Evolutionary conservation across 192 early-diverging fungal species (phyloP), one percentile per base, ranked within the genome.

Genomic region (Blastocladiella britannica): DNA sequence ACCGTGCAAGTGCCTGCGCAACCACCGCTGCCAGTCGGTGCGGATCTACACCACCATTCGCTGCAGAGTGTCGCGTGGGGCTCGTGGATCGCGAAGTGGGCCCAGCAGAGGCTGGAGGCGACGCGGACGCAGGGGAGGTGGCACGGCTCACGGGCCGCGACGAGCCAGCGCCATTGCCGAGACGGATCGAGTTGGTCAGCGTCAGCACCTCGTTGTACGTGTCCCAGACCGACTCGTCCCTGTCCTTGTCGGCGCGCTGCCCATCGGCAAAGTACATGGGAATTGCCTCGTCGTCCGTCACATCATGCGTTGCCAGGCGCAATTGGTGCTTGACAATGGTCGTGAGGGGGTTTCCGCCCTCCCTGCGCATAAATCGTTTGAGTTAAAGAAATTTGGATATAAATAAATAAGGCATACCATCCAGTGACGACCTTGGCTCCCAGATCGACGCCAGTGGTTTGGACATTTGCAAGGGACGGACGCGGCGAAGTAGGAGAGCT

Each of bases 371-470:
- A n/a, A n/a, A n/a, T n/a, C n/a, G n/a, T n/a, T n/a, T n/a, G n/a
- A n/a, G n/a, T n/a, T n/a, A n/a, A n/a, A n/a, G n/a, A n/a, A n/a
- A n/a, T n/a, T n/a, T n/a, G n/a, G n/a, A n/a, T n/a, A n/a, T n/a
- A n/a, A n/a, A n/a, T n/a, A n/a, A n/a, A n/a, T n/a, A n/a, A n/a
- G n/a, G n/a, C n/a, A n/a, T n/a, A n/a, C n/a, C 74, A 73, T 1
- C 70, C 70, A 29, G 72, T 73, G 28, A 73, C 63, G 51, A 72
- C 72, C 29, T 71, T 59, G 6, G 67, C 70, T 20, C 71, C 73
- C 28, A 75, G 37, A 43, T 75, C 73, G 3, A 75, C 67, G 15
- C 65, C 53, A 47, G 27, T 30, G 28, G 47, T 26, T 52, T 29
- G 29, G 7, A 28, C 58, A 23, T 7, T 56, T 25, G 51, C 53